phyloP scores from a whole-genome alignment of 2,329 filamentous ascomycete species.

The Colletotrichum limetticola region DNA sequence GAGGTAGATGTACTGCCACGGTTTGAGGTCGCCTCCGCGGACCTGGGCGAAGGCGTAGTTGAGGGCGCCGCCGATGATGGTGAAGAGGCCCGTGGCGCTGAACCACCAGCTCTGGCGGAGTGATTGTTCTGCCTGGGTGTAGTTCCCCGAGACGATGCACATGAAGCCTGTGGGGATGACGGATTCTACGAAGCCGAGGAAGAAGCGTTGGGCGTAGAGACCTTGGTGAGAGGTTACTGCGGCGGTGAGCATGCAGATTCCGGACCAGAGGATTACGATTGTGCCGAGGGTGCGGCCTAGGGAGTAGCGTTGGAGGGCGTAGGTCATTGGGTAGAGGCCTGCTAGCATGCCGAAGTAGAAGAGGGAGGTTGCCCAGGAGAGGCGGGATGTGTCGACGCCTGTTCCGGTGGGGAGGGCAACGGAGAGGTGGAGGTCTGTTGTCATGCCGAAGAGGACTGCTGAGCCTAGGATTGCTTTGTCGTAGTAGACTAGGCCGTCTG shows the following conservation, averaged over 20 bases:
- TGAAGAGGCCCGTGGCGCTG: slow-evolving; percentile 67
- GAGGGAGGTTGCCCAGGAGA: slow-evolving; percentile 81
- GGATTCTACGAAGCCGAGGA: slow-evolving; percentile 70
- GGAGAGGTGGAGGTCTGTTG: slow-evolving; percentile 70
- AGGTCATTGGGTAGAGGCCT: slow-evolving; percentile 79
- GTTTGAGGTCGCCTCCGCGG: slow-evolving; percentile 58
- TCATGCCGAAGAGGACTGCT: slow-evolving; percentile 82
- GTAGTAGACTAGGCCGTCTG: slow-evolving; percentile 54
- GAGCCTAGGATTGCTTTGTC: slow-evolving; percentile 77
- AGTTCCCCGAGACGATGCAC: slow-evolving; percentile 70
- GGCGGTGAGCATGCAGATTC: slow-evolving; percentile 75
- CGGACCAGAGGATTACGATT: slow-evolving; percentile 73
- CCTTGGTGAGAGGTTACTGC: slow-evolving; percentile 73
- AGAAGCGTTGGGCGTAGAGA: slow-evolving; percentile 74
- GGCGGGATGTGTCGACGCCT: slow-evolving; percentile 69
- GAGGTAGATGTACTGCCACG: slow-evolving; percentile 80
- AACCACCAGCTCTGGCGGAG: slow-evolving; percentile 77
- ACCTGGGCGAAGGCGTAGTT: slow-evolving; percentile 78
- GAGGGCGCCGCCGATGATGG: slow-evolving; percentile 70
- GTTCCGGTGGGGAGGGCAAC: slow-evolving; percentile 57
- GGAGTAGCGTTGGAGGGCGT: slow-evolving; percentile 74
- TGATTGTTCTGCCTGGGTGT: slow-evolving; percentile 73
- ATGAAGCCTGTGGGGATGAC: slow-evolving; percentile 75
- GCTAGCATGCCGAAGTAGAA: slow-evolving; percentile 86
- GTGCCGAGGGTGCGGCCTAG: slow-evolving; percentile 71